Base-by-base conservation (phyloP, 805 yeast species). In the Myxozyma nipponensis region DNA sequence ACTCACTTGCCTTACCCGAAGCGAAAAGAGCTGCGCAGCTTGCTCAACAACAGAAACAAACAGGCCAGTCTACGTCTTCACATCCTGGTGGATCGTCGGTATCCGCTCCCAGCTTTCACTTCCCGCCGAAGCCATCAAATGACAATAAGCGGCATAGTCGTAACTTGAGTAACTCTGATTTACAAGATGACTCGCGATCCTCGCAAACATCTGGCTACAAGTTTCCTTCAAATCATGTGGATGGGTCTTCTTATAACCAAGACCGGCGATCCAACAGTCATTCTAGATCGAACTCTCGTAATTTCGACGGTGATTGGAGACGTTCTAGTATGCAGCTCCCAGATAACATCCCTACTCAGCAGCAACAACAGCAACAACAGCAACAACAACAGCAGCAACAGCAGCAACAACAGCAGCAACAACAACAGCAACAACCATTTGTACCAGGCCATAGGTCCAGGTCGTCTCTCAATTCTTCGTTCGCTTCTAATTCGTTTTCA, bases 1-100 rank as follows among this genome's bases (percentile, higher is more conserved):
- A 91, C 66, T 89, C 97, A 0, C 72, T 91, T 52, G 97, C 95
- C 1, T 74, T 91, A 50, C 82, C 82, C 46, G 98, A 91, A 69
- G 98, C 98, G 10, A 89, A 86, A 62, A 83, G 83, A 60, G 97
- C 97, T 4, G 98, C 98, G n/a, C 96, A 96, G 3, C 83, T 82
- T 59, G 90, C 82, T 35, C 88, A 83, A 64, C 83, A 84, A 1
- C 93, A 87, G 65, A 50, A 54, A 44, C 58, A 54, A 17, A 50
- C 46, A 4, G 59, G 37, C 9, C 24, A 50, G 21, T 18, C 52
- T 22, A 18, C 54, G 25, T 9, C 18, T 13, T 18, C 52, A 19
- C 44, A 17, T 17, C 42, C 30, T 54, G 42, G 39, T 13, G n/a
- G n/a, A n/a, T n/a, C n/a, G n/a, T 28, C 32, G 13, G 13, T 28